Evolutionary conservation across 202 grass and related monocot species (phyloP).

Genomic region (Zoysia matrella): DNA sequence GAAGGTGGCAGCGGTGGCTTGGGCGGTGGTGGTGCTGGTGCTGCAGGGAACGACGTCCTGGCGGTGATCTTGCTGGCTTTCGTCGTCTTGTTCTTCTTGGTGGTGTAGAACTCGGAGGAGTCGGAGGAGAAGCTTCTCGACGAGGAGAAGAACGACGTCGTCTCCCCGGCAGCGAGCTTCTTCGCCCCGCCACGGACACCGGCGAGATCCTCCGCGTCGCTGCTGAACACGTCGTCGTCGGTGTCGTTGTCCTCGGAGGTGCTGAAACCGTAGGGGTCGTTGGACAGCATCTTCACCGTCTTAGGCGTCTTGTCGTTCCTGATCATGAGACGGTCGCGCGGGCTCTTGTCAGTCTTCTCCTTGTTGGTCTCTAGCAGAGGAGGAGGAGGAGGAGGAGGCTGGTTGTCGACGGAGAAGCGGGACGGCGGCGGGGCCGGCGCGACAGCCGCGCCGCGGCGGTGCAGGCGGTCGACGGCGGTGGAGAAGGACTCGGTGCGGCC

Average conservation of each 20-base stretch:
- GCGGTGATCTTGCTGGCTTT: not conserved
- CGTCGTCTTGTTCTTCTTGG: conserved; percentile 32
- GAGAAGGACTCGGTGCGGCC: conserved; percentile 58
- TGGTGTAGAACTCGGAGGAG: conserved; percentile 88
- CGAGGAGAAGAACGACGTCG: conserved; percentile 63
- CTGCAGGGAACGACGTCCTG: conserved; percentile 20
- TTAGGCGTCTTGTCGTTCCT: conserved; percentile 37
- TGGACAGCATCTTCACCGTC: conserved; percentile 52
- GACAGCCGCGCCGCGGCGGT: not conserved
- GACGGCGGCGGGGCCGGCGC: not conserved
- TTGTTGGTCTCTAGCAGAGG: conserved; percentile 10
- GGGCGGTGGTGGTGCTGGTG: not conserved
- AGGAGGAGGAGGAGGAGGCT: not conserved
- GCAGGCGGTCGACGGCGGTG: conserved; percentile 48
- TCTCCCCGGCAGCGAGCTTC: conserved; percentile 39
- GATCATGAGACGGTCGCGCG: not conserved
- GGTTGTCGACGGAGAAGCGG: conserved; percentile 43
- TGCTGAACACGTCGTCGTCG: conserved; percentile 62
- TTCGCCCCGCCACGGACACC: conserved; percentile 2
- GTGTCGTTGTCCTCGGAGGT: conserved; percentile 54
- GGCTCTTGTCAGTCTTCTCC: conserved; percentile 28
- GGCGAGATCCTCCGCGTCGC: conserved; percentile 47
- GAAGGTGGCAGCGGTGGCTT: not conserved
- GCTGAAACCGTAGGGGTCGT: conserved; percentile 62
- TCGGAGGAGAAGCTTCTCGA: conserved; percentile 87